phyloP scores from a whole-genome alignment of 441 rosid species.

The Jatropha multifida region DNA sequence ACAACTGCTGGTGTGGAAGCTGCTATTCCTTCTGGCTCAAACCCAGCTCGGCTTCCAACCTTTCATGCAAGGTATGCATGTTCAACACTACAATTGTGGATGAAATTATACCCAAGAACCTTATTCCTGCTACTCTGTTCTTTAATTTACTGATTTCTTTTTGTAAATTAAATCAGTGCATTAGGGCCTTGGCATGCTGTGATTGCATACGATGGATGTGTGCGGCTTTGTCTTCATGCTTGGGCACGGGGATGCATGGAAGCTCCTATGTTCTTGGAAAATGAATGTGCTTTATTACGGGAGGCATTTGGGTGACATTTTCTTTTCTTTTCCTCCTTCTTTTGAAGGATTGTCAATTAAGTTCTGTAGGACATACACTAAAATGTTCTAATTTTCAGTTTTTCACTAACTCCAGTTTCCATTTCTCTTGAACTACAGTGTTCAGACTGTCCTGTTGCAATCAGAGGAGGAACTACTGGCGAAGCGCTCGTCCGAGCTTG shows the following conservation, averaged over 20 bases:
- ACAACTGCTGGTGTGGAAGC: constrained; percentile 50
- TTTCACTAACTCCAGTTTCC: constrained; percentile 13
- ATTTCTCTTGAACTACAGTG: constrained; percentile 40
- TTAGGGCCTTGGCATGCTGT: constrained; percentile 98
- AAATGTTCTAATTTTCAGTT: constrained; percentile 2
- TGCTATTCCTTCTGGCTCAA: constrained; percentile 53
- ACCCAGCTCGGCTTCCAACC: constrained; percentile 78
- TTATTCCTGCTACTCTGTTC: constrained; percentile 14
- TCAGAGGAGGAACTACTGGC: constrained; percentile 92
- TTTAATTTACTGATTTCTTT: constrained; percentile 18
- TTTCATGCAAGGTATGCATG: constrained; percentile 84
- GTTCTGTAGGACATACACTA: not conserved
- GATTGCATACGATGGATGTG: constrained; percentile 96
- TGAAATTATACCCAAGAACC: constrained; percentile 3
- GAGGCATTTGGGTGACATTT: constrained; percentile 83
- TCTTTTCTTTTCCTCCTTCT: constrained; percentile 16
- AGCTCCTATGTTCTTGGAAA: constrained; percentile 96
- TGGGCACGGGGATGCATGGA: constrained; percentile 99
- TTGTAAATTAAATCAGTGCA: constrained; percentile 51
- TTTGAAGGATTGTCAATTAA: not conserved
- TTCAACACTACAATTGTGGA: constrained; percentile 11
- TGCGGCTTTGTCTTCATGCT: constrained; percentile 97
- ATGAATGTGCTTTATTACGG: constrained; percentile 87
- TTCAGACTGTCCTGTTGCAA: constrained; percentile 80
- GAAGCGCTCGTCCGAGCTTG: constrained; percentile 67